phyloP scores from a whole-genome alignment of 441 rosid species.

The Euphorbia celastroides region DNA sequence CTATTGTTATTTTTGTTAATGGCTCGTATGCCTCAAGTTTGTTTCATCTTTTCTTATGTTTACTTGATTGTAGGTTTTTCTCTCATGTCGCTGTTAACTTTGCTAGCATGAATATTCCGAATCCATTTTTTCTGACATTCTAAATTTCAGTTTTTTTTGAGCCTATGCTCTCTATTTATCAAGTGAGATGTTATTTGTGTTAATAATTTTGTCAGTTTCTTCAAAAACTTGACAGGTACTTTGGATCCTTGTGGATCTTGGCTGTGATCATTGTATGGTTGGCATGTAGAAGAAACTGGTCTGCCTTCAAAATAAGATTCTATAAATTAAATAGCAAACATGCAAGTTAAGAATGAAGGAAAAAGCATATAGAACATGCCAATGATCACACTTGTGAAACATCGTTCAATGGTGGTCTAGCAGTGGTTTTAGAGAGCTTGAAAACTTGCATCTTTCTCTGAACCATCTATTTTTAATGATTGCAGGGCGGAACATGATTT shows the following conservation, averaged over 20 bases:
- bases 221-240: not conserved
- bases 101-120: not conserved
- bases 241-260: not conserved
- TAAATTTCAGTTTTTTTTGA: not conserved
- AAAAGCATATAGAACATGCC: not conserved
- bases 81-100: not conserved
- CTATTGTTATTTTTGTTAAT: conserved; percentile 9
- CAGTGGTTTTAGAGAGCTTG: not conserved
- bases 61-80: not conserved
- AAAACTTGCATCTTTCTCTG: not conserved
- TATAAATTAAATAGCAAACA: not conserved
- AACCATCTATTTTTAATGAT: not conserved
- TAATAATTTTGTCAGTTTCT: not conserved
- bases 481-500: not conserved
- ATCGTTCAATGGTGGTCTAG: not conserved
- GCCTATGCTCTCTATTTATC: not conserved
- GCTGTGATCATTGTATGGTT: not conserved
- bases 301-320: not conserved
- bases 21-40: not conserved
- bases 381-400: not conserved
- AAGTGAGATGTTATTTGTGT: not conserved
- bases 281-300: conserved; percentile 3
- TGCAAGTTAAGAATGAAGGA: not conserved
- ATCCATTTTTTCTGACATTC: not conserved
- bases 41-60: not conserved